Evolutionary conservation across 2,329 filamentous ascomycete genomes (phyloP).

Genomic region (Lecanoromycetidae sp.): DNA sequence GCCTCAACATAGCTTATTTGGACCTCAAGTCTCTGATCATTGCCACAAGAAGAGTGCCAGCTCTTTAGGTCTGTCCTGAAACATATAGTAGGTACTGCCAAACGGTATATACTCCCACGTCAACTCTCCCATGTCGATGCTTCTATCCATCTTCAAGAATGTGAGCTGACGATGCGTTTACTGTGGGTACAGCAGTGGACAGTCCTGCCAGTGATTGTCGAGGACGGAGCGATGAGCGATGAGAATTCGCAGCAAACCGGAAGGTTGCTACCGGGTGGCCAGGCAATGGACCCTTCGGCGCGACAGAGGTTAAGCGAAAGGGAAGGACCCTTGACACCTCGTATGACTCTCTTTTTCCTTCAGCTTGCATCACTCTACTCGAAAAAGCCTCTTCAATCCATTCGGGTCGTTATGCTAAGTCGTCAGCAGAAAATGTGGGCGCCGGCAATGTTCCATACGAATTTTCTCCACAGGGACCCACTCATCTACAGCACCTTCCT

Average conservation of each 20-base stretch:
- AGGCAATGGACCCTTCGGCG: conserved; percentile 5
- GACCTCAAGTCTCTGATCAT: conserved; percentile 16
- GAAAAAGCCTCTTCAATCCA: background rate
- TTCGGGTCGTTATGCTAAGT: background rate
- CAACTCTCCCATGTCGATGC: background rate
- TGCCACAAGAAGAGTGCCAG: conserved; percentile 10
- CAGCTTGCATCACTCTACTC: background rate
- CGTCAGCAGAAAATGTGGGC: background rate
- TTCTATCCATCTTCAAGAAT: conserved; percentile 15
- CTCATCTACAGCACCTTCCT: conserved; percentile 14
- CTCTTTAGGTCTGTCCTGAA: background rate
- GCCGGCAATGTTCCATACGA: conserved; percentile 8
- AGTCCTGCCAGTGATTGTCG: conserved; percentile 23
- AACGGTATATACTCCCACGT: conserved; percentile 11
- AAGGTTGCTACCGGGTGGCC: conserved; percentile 9
- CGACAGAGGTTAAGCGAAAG: conserved; percentile 6
- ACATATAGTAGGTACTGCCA: conserved; percentile 10
- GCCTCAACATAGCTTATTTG: conserved; percentile 10
- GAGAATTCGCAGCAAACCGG: conserved; percentile 12
- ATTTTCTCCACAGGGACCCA: conserved; percentile 5
- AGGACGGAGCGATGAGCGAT: conserved; percentile 23
- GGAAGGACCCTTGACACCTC: conserved; percentile 6
- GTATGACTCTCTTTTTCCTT: conserved; percentile 4
- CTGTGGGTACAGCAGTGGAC: conserved; percentile 24
- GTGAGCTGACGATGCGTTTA: conserved; percentile 23